Evolutionary conservation across 768 basidiomycete species (phyloP).

Genomic region (Boletus rubroflammeus): DNA sequence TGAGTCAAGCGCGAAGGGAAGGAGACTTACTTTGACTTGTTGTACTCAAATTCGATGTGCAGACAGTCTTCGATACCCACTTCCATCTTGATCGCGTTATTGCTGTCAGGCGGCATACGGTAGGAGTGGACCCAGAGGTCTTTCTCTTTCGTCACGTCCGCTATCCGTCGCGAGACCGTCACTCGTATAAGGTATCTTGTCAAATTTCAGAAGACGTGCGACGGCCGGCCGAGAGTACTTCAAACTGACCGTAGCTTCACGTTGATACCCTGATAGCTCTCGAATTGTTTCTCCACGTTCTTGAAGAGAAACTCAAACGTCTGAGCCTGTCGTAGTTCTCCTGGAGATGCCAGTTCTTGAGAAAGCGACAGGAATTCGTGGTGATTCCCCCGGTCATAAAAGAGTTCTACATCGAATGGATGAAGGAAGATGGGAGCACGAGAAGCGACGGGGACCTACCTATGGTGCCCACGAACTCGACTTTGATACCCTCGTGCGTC

Average conservation of each 20-base stretch:
- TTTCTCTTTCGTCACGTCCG: conserved; percentile 88
- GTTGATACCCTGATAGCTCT: conserved; percentile 97
- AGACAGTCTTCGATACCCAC: conserved; percentile 99
- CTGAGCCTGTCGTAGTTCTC: conserved; percentile 94
- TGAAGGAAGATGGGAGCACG: neutral
- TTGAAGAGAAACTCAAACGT: conserved; percentile 97
- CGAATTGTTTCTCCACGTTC: conserved; percentile 99
- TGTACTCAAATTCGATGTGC: conserved; percentile 99
- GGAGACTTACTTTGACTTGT: conserved; percentile 88
- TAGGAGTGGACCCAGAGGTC: conserved; percentile 98
- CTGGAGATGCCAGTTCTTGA: conserved; percentile 93
- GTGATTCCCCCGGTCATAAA: conserved; percentile 97
- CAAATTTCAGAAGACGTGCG: conserved; percentile 3
- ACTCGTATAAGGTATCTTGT: conserved; percentile 89
- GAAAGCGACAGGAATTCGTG: conserved; percentile 96
- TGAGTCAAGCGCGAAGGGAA: neutral
- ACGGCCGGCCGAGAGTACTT: neutral
- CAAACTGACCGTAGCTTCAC: conserved; percentile 84
- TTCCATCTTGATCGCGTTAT: conserved; percentile 99
- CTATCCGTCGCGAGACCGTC: conserved; percentile 86
- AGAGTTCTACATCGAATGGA: conserved; percentile 50
- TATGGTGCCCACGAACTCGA: conserved; percentile 95
- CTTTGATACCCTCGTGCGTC: conserved; percentile 94
- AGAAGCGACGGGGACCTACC: conserved; percentile 47
- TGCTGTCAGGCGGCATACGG: conserved; percentile 97